These are phyloP conservation scores for Exidia glandulosa DNA, from an alignment of 768 basidiomycete genomes.

Conservation along the genomic window DNA sequence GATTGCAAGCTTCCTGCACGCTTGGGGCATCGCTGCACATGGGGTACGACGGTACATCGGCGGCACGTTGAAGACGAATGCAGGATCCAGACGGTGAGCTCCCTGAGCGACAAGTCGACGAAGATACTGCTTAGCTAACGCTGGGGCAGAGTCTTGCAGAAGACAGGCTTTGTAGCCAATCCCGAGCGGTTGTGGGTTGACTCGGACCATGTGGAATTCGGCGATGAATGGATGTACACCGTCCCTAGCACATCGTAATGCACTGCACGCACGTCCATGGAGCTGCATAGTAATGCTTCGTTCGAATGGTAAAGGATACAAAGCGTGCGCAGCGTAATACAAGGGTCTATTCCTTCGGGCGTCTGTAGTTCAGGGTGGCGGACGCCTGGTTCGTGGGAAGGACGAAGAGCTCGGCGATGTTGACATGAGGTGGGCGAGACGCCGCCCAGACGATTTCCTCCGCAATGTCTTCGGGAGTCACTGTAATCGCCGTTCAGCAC, in stretches of 20 bases:
- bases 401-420: constrained; percentile 72
- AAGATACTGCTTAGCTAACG: background rate
- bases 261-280: too few species aligned
- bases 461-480: constrained; percentile 78
- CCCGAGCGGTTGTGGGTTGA: background rate
- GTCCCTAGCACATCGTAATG: too few species aligned
- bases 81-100: background rate
- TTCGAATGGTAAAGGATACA: too few species aligned
- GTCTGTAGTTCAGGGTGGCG: constrained; percentile 32
- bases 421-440: constrained; percentile 82
- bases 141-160: background rate
- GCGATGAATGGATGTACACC: background rate
- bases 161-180: background rate
- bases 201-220: background rate
- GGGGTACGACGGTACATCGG: background rate
- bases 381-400: constrained; percentile 75
- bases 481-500: constrained; percentile 24
- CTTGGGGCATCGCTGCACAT: background rate
- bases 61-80: background rate
- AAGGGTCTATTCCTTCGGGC: constrained; percentile 5
- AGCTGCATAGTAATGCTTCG: too few species aligned
- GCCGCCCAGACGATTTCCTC: constrained; percentile 99
- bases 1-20: background rate
- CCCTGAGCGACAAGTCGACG: too few species aligned
- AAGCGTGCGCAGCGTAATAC: too few species aligned